Evolutionary conservation across 805 yeast genomes (phyloP), one percentile per base, ranked within the genome.

Genomic region (Saccharomycopsis vini): DNA sequence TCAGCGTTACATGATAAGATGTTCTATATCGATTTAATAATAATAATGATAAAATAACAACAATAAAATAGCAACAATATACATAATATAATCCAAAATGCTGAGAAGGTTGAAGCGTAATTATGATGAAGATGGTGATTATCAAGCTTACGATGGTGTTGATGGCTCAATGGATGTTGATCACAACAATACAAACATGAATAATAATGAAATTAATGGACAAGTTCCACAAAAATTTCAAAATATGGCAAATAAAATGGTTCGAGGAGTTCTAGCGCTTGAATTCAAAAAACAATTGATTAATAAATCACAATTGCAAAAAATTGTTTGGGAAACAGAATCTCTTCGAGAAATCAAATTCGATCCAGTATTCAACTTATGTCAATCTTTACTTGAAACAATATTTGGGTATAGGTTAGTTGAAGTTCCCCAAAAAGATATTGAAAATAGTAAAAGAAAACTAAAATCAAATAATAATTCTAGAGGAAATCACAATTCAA

Each of bases 231-330:
- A n/a, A 32, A 15, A 12, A 10, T 10, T 38, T 23, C 23, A 32
- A 15, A 40, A 42, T 10, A 43, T 45, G 50, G 52, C 52, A 2
- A 16, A 35, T 21, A 46, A 46, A 13, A 47, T 49, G 48, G 50
- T 41, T 6, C 34, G 52, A 15, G 50, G 43, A 6, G 48, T 46
- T 1, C 35, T 49, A 3, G 45, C 50, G 6, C 19, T 49, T 10
- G 50, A 49, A 37, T 39, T 22, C 18, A 45, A 42, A 21, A 46
- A 42, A 21, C 23, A 22, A 12, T n/a, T 39, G 3, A 49, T 49
- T 13, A 46, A 32, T 19, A 43, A 36, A 19, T 30, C 19, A 13
- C 47, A 49, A 18, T 36, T 49, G 16, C 52, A 43, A 36, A 41
- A 36, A 32, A 16, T 35, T 10, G 50, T 46, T 19, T 46, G 50